Evolutionary conservation across 495 filamentous ascomycete species (phyloP).

Genomic region (Glutinoglossum americanum): DNA sequence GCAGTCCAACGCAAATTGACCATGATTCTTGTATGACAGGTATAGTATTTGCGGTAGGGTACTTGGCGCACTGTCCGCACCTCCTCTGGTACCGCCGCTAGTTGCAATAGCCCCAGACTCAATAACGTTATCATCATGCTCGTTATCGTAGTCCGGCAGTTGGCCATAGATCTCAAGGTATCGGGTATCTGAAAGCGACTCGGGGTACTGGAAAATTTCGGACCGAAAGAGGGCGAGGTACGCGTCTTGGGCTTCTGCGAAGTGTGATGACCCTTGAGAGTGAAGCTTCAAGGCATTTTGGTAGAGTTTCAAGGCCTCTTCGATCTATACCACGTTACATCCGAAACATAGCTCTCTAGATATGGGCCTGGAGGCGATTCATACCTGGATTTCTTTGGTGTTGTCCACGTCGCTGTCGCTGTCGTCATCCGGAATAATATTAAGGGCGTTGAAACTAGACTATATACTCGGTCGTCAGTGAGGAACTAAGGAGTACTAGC

Average conservation of each 20-base stretch:
- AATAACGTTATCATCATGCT: constrained; percentile 13
- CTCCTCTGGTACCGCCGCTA: constrained; percentile 4
- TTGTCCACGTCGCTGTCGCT: constrained; percentile 83
- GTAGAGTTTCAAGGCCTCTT: constrained; percentile 91
- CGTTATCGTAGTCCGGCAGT: constrained; percentile 22
- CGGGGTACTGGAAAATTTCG: constrained; percentile 81
- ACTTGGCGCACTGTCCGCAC: constrained; percentile 46
- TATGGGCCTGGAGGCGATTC: neutral
- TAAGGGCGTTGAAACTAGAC: constrained; percentile 61
- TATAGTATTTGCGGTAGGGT: constrained; percentile 76
- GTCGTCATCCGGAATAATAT: constrained; percentile 79
- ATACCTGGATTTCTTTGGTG: constrained; percentile 68
- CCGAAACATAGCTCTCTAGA: neutral
- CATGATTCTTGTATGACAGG: constrained; percentile 85
- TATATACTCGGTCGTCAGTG: neutral
- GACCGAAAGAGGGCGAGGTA: constrained; percentile 72
- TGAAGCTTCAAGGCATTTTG: constrained; percentile 82
- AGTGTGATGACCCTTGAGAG: constrained; percentile 58
- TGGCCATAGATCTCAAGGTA: constrained; percentile 40
- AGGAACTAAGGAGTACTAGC: neutral
- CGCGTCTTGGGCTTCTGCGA: constrained; percentile 54
- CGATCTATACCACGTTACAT: constrained; percentile 32
- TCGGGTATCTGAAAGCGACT: constrained; percentile 58
- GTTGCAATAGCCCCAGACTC: neutral
- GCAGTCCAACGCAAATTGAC: constrained; percentile 65